A percentile compares a stretch with the other conserved stretches of the same genome.
phyloP scores from a whole-genome alignment of 768 basidiomycete genomes.

The Terana coerulea region DNA sequence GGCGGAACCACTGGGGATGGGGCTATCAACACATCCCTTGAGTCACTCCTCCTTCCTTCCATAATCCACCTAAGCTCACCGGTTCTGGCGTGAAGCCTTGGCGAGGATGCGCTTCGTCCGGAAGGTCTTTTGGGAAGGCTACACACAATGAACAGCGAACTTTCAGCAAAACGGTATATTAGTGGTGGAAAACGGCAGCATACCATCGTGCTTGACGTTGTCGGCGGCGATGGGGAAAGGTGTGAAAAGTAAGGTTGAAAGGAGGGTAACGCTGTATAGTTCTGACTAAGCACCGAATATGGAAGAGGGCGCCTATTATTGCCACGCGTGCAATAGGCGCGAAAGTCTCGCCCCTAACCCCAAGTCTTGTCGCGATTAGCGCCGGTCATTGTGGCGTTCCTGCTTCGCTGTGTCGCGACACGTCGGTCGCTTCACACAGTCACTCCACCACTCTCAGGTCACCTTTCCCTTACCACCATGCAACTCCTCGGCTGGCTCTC shows the following conservation, averaged over 20 bases:
- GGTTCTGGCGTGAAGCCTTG: slow-evolving; percentile 94
- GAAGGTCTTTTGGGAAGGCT: slow-evolving; percentile 99
- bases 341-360: too few relatives aligned
- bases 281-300: slow-evolving; percentile 27
- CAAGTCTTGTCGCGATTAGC: too few relatives aligned
- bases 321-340: background rate
- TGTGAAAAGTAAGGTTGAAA: slow-evolving; percentile 27
- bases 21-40: slow-evolving; percentile 41
- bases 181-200: slow-evolving; percentile 8
- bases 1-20: slow-evolving; percentile 99
- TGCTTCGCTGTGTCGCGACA: too few relatives aligned
- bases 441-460: background rate
- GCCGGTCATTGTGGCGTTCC: too few relatives aligned
- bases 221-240: slow-evolving; percentile 22
- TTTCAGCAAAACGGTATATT: slow-evolving; percentile 31
- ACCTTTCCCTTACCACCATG: slow-evolving; percentile 34
- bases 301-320: too few relatives aligned
- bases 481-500: slow-evolving; percentile 47
- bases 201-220: slow-evolving; percentile 30
- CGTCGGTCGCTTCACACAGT: background rate
- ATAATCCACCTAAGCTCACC: slow-evolving; percentile 41
- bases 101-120: slow-evolving; percentile 95
- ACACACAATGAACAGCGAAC: slow-evolving; percentile 38
- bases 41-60: background rate
- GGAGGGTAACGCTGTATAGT: slow-evolving; percentile 26